Evolutionary conservation across 75 land plant species (phyloP).

Genomic region (Cryptomeria japonica): DNA sequence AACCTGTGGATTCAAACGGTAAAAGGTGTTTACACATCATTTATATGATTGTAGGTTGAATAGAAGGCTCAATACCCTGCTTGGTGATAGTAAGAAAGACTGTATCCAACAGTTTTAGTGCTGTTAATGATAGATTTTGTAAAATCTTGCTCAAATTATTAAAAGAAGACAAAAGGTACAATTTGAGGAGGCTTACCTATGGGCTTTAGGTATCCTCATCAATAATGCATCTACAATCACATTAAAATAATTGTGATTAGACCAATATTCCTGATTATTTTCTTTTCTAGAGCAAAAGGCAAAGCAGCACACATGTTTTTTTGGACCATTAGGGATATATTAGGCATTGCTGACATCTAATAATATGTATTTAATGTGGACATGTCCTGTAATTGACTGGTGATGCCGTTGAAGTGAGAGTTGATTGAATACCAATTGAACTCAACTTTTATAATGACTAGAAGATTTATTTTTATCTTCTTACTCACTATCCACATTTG

Average conservation of each 20-base stretch:
- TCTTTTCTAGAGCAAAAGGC: background rate
- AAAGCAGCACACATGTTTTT: background rate
- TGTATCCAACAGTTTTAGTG: no score
- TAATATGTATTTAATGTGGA: background rate
- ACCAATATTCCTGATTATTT: background rate
- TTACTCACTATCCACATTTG: background rate
- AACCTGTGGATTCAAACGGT: background rate
- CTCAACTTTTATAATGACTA: no score
- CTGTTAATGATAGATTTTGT: no score
- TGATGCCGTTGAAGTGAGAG: background rate
- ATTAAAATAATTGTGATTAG: background rate
- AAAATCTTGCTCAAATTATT: no score
- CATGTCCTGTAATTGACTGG: background rate
- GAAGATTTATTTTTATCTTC: no score
- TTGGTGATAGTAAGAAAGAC: background rate
- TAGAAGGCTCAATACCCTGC: no score
- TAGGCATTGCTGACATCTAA: background rate
- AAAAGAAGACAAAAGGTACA: no score
- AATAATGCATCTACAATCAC: background rate
- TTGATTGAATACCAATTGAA: background rate
- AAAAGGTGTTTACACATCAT: background rate
- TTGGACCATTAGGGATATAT: background rate
- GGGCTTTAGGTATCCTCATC: background rate
- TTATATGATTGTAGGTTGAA: background rate
- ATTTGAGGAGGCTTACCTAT: background rate